Evolutionary conservation across 345 rosid species (phyloP).

Genomic region (Murraya paniculata): DNA sequence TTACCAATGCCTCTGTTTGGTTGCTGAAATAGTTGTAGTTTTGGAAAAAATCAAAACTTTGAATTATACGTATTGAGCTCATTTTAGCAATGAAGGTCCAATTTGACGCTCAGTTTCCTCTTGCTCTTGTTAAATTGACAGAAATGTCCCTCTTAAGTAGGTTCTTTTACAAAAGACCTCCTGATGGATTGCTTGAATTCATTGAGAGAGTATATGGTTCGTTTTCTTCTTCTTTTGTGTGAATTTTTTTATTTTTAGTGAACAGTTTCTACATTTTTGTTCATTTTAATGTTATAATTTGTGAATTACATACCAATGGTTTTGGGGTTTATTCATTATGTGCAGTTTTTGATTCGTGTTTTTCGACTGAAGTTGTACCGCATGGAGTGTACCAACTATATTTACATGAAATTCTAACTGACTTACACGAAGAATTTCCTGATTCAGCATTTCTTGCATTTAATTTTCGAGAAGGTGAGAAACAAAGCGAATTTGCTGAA

Average conservation of each 20-base stretch:
- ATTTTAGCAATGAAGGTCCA: neutral
- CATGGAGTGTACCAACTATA: conserved; percentile 66
- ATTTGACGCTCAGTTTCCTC: neutral
- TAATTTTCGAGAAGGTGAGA: conserved; percentile 90
- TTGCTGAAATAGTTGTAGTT: neutral
- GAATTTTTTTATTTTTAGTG: neutral
- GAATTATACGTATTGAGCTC: neutral
- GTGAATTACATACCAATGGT: neutral
- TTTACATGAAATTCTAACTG: conserved; percentile 67
- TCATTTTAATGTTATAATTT: neutral
- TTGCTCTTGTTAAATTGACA: conserved; percentile 16
- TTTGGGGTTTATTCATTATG: conserved; percentile 5
- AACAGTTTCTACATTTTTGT: neutral
- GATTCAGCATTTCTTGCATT: conserved; percentile 77
- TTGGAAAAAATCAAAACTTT: conserved; percentile 2
- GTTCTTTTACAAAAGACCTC: conserved; percentile 89
- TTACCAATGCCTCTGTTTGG: neutral
- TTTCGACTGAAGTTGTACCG: conserved; percentile 80
- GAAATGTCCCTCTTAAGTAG: conserved; percentile 85
- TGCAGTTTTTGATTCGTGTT: conserved; percentile 96
- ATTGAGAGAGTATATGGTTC: conserved; percentile 96
- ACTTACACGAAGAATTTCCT: conserved; percentile 81
- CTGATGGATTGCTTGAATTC: conserved; percentile 94
- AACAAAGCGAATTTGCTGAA: conserved; percentile 65
- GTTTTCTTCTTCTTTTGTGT: neutral